phyloP scores from a whole-genome alignment of 2,329 filamentous ascomycete genomes.

The Hysterium pulicare region DNA sequence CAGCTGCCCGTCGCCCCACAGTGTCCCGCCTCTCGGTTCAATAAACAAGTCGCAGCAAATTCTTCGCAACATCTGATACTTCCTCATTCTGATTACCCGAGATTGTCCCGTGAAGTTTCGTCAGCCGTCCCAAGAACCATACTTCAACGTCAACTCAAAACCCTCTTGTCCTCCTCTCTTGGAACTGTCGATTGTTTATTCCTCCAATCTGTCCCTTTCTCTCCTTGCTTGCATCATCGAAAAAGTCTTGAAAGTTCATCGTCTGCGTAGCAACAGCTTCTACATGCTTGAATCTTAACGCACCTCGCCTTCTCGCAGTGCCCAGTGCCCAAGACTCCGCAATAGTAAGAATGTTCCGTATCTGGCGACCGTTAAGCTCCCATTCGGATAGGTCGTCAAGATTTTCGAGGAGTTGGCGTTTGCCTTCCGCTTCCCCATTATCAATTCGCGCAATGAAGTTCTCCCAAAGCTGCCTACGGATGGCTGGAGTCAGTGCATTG shows the following conservation, averaged over 20 bases:
- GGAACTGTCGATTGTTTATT: not conserved
- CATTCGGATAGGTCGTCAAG: slow-evolving; percentile 23
- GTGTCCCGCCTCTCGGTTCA: no score
- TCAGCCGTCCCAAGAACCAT: no score
- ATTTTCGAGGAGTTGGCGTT: slow-evolving; percentile 17
- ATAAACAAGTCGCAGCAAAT: no score
- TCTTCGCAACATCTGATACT: no score
- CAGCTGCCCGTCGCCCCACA: no score
- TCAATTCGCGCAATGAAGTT: not conserved
- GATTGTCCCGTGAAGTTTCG: no score
- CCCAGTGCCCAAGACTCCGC: not conserved
- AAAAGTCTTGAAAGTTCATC: not conserved
- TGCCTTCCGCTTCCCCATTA: not conserved
- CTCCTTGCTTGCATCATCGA: not conserved
- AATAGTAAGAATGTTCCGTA: slow-evolving; percentile 34
- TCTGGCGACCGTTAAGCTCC: slow-evolving; percentile 35
- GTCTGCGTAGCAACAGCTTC: not conserved
- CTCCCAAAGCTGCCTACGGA: slow-evolving; percentile 39
- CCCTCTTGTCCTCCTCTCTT: not conserved
- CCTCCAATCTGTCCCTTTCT: not conserved
- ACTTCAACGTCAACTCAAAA: no score
- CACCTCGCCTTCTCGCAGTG: not conserved
- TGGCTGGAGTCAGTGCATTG: slow-evolving; percentile 44
- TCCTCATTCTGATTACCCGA: no score
- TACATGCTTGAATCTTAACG: not conserved